phyloP scores from a whole-genome alignment of 176 grass and related monocot genomes.

The Oryza nivara region DNA sequence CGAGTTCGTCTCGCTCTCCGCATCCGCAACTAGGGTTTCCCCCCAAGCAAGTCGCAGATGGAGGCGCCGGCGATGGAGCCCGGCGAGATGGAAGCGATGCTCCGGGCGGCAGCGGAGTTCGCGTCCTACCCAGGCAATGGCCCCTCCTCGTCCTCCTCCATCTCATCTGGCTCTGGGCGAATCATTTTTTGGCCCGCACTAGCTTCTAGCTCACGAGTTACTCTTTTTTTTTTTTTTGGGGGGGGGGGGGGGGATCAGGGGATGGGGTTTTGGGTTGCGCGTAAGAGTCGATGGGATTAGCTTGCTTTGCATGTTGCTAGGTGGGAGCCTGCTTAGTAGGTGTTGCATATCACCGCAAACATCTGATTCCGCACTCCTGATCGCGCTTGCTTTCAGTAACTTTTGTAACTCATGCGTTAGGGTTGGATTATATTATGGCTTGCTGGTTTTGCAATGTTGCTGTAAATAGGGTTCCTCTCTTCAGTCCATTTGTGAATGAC shows the following conservation, averaged over 20 bases:
- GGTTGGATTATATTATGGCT: not conserved
- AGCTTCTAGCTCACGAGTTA: too few relatives aligned
- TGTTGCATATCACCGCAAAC: not conserved
- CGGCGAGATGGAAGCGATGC: constrained; percentile 52
- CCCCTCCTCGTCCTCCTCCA: too few relatives aligned
- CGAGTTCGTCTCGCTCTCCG: constrained; percentile 8
- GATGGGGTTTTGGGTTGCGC: constrained; percentile 18
- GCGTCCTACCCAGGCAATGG: constrained; percentile 66
- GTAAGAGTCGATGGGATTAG: not conserved
- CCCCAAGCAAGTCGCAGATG: constrained; percentile 32
- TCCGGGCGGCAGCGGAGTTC: constrained; percentile 71
- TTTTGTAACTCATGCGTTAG: not conserved
- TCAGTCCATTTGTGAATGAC: not conserved
- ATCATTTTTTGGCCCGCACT: not conserved
- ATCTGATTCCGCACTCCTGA: not conserved
- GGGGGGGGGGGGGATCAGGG: not conserved
- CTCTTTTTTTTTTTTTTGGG: too few relatives aligned
- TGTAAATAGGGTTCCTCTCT: not conserved
- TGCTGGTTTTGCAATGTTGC: not conserved
- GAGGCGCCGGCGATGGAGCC: constrained; percentile 35
- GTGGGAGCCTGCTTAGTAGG: not conserved
- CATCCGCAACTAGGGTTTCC: not conserved
- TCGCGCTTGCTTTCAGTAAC: not conserved
- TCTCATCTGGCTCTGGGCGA: not conserved
- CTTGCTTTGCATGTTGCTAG: not conserved